Evolutionary conservation across 108 stramenopile species (phyloP), one percentile per base, ranked within the genome.

Genomic region (Cyclotella atomus): DNA sequence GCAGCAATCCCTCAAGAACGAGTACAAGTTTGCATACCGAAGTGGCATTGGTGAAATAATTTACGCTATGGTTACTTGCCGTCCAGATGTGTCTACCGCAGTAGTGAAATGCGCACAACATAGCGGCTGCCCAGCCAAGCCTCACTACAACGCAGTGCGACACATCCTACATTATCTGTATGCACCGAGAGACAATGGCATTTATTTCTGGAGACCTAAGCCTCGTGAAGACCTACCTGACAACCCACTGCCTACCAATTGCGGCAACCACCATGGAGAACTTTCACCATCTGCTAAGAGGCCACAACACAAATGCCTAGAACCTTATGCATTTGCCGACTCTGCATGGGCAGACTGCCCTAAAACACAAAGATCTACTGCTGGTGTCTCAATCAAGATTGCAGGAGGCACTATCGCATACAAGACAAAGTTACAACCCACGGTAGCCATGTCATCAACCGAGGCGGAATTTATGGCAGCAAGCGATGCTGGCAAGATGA

Each of bases 41-140:
- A 35, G 25, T 44, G 63, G 73, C 19, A 50, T 75, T 36, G 85
- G 85, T 17, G 78, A 84, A 62, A 45, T 84, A 19, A 54, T 80
- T 1, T 80, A 75, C 43, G 73, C 83, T 1, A 59, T 62, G 32
- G 62, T 64, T 12, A 75, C 64, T 25, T 65, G 68, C 25, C 53
- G 75, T 5, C 79, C 71, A 6, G 79, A 84, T 41, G 59, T 81
- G 53, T 75, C 70, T 16, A 73, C 33, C 16, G 44, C 75, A 27
- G 43, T 77, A 6, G 24, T 57, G 4, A 4, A 16, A 5, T 57
- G 27, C 16, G 38, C 63, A 3, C 38, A 57, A 57, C 24, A 25
- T 16, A 57, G 56, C 6, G 56, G 27, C 8, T 4, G 6, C 21
- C 56, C 56, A 3, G 16, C 28, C 3, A 29, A 28, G 3, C 10